phyloP scores from a whole-genome alignment of 768 basidiomycete genomes.

The Lactarius sp. region DNA sequence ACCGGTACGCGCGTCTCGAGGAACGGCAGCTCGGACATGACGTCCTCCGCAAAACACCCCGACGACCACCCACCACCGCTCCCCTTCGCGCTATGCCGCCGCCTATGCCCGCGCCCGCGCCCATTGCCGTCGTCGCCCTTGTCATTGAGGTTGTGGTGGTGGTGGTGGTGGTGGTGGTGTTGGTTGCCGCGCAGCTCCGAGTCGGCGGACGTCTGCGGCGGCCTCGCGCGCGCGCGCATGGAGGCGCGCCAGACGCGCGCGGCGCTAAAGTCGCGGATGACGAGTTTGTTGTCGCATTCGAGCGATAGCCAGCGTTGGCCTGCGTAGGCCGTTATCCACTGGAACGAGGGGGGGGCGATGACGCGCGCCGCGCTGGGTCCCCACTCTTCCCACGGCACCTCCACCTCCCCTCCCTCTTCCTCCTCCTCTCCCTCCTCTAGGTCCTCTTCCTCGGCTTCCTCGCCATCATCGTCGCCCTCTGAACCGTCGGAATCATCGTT shows the following conservation, averaged over 20 bases:
- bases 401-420: background rate
- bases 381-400: slow-evolving; percentile 13
- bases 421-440: background rate
- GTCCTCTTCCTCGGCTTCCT: too few relatives aligned
- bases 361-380: slow-evolving; percentile 10
- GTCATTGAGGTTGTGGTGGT: background rate
- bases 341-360: slow-evolving; percentile 7
- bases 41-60: slow-evolving; percentile 4
- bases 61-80: too few relatives aligned
- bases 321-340: slow-evolving; percentile 21
- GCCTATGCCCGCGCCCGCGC: background rate
- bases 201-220: too few relatives aligned
- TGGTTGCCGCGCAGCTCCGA: background rate
- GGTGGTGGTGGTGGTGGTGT: background rate
- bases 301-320: slow-evolving; percentile 20
- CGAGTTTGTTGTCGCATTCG: slow-evolving; percentile 1
- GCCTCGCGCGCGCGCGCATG: too few relatives aligned
- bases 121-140: too few relatives aligned
- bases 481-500: too few relatives aligned
- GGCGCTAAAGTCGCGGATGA: slow-evolving; percentile 15
- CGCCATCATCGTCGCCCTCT: too few relatives aligned
- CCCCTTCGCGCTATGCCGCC: too few relatives aligned
- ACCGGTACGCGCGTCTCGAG: slow-evolving; percentile 7
- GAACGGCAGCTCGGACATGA: slow-evolving; percentile 6
- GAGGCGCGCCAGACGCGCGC: slow-evolving; percentile 7